Evolutionary conservation across 1,284 basidiomycete genomes (phyloP).

Genomic region (Abortiporus biennis): DNA sequence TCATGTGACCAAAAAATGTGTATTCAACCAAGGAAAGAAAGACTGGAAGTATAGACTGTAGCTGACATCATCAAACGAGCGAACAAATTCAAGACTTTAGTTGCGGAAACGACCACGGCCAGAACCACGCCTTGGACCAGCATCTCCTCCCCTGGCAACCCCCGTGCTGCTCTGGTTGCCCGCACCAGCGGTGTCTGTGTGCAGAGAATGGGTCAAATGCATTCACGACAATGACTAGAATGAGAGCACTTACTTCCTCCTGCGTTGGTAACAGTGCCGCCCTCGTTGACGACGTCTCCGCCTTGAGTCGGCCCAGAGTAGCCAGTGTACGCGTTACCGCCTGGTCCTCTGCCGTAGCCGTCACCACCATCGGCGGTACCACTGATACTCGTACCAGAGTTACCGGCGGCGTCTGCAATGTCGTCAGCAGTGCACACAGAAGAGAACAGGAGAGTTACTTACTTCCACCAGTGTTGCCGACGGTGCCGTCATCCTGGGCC

Average conservation of each 20-base stretch:
- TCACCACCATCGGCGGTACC: conserved; percentile 21
- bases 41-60: no score
- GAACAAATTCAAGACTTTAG: no score
- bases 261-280: conserved; percentile 15
- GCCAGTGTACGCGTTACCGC: conserved; percentile 26
- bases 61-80: no score
- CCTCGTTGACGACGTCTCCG: conserved; percentile 19
- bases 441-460: conserved; percentile 4
- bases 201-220: background rate
- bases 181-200: conserved; percentile 11
- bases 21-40: background rate
- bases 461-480: conserved; percentile 13
- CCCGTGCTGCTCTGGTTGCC: conserved; percentile 12
- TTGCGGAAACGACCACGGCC: no score
- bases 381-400: conserved; percentile 17
- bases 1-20: no score
- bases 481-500: conserved; percentile 10
- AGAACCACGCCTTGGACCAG: no score
- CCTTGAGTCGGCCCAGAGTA: conserved; percentile 19
- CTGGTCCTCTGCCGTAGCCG: conserved; percentile 21
- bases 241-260: conserved; percentile 14
- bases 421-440: background rate
- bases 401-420: conserved; percentile 10
- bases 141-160: conserved; percentile 12
- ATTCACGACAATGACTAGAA: background rate